Base-by-base conservation (phyloP, 108 stramenopile species). In the Cyclotella sp. region DNA sequence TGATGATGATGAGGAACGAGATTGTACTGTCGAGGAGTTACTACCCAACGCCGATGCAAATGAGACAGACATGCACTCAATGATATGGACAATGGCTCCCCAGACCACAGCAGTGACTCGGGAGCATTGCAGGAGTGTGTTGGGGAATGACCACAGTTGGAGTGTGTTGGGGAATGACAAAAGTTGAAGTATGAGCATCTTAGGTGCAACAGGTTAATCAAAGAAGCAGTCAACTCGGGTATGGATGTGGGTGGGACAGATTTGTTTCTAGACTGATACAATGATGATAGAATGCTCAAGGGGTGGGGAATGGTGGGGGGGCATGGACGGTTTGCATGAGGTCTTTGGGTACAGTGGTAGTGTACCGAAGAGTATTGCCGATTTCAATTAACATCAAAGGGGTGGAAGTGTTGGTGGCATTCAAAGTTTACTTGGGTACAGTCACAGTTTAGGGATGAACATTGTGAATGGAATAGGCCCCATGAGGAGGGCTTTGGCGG, bases 401-500 rank as follows among this genome's bases (percentile, higher is more conserved):
- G 45, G 29, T n/a, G 64, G 12, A 39, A 68, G 68, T 63, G 55
- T 47, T 42, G 68, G 70, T 27, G 70, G 58, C 6, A 47, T 82
- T 21, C 69, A 70, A 52, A 66, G 73, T 58, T 39, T 82, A 26
- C 24, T 90, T 26, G 77, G 87, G 63, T 89, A 87, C 43, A 80
- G 77, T 53, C 85, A 88, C 63, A 90, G 87, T 57, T 75, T 94
- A 24, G 93, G 93, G n/a, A 92, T 94, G 87, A 92, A 94, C 78
- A 59, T 84, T 8, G 81, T 92, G 14, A 91, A 94, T 66, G 84
- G 84, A 29, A 42, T 91, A 41, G 85, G 86, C 4, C 87, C 90
- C 3, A 21, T 92, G 34, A 79, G 93, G 61, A 70, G 78, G 67
- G 81, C 79, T 54, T 73, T 94, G 41, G 91, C 88, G 27, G 67